phyloP scores from a whole-genome alignment of 2,329 filamentous ascomycete species.

The Trichoderma lentiforme region DNA sequence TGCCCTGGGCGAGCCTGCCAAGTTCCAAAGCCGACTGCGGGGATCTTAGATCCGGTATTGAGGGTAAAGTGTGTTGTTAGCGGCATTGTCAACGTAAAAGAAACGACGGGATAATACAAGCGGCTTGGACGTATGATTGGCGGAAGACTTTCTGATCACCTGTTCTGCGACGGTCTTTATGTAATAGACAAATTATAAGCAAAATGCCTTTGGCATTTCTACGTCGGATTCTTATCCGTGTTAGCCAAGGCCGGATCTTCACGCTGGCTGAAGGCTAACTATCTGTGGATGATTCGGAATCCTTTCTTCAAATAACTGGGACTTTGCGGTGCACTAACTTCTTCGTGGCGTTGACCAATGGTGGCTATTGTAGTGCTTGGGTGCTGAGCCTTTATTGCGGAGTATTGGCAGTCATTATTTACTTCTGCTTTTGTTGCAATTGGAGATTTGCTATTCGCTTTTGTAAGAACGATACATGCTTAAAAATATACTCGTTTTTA shows the following conservation, averaged over 20 bases:
- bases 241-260: not conserved
- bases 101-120: not conserved
- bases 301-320: not conserved
- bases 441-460: not conserved
- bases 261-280: not conserved
- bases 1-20: constrained; percentile 72
- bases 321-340: not conserved
- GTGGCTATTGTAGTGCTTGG: not conserved
- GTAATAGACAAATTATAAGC: not conserved
- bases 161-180: not conserved
- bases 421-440: not conserved
- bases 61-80: constrained; percentile 50
- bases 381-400: not conserved
- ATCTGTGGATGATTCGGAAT: not conserved
- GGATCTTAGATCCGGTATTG: constrained; percentile 75
- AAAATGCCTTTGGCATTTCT: not conserved
- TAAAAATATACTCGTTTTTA: not conserved
- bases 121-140: not conserved
- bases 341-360: not conserved
- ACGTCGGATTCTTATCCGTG: not conserved
- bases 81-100: not conserved
- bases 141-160: not conserved
- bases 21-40: constrained; percentile 71
- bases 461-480: not conserved
- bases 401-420: not conserved